Conservation (phyloP, 2,329 filamentous ascomycete genomes). For the Juglanconis juglandina region DNA sequence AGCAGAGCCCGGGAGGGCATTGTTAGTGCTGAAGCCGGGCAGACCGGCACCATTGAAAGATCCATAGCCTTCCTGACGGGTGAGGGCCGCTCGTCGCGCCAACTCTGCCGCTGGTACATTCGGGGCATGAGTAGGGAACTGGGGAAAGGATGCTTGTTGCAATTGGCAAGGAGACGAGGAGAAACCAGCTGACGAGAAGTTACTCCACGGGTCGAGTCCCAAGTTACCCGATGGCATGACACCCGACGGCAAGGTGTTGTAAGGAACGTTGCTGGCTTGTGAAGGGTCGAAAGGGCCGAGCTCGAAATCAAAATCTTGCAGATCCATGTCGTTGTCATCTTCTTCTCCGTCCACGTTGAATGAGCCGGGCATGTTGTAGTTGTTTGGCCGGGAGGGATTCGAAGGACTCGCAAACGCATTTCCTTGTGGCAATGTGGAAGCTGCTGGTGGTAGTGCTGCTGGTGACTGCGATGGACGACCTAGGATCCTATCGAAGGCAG, state of each 20-base stretch:
- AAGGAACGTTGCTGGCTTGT: background rate
- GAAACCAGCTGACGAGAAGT: background rate
- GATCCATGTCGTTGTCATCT: background rate
- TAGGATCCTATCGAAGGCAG: slow-evolving; percentile 22
- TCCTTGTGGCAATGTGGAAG: background rate
- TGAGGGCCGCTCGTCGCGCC: slow-evolving; percentile 20
- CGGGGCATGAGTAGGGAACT: background rate
- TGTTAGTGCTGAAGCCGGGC: background rate
- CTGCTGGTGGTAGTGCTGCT: background rate
- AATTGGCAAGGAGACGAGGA: background rate
- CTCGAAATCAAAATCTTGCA: background rate
- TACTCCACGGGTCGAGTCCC: background rate
- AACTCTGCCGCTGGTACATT: slow-evolving; percentile 19
- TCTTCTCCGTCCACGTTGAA: background rate
- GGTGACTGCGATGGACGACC: slow-evolving; percentile 12
- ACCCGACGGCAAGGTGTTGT: background rate
- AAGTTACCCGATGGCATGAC: background rate
- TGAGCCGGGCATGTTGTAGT: background rate
- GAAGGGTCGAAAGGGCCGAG: background rate
- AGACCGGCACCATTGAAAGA: slow-evolving; percentile 4
- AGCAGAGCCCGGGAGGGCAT: background rate
- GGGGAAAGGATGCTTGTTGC: background rate
- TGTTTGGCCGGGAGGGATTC: background rate
- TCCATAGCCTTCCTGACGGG: slow-evolving; percentile 14
- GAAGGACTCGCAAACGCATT: background rate